phyloP scores from a whole-genome alignment of 768 basidiomycete genomes.

The Mycena kentingensis region DNA sequence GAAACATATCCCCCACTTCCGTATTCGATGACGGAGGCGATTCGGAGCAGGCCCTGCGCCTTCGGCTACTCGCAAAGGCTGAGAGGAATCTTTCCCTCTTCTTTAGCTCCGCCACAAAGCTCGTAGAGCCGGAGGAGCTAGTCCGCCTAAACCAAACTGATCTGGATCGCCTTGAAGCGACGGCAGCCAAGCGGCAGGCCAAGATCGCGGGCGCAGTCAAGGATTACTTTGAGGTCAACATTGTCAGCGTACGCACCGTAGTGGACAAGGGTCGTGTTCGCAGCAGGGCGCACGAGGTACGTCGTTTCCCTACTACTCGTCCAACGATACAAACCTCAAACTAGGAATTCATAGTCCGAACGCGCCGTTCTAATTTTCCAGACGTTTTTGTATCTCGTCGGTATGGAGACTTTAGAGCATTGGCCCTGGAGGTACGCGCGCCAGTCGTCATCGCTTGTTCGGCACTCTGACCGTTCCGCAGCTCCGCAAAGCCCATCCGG shows the following conservation, averaged over 20 bases:
- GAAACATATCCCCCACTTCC: slow-evolving; percentile 69
- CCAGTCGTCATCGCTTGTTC: neutral
- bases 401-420: slow-evolving; percentile 92
- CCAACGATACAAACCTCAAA: slow-evolving; percentile 10
- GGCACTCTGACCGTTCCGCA: slow-evolving; percentile 34
- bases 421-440: slow-evolving; percentile 72
- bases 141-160: slow-evolving; percentile 87
- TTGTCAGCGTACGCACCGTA: slow-evolving; percentile 84
- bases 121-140: slow-evolving; percentile 84
- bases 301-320: slow-evolving; percentile 7
- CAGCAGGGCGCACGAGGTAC: slow-evolving; percentile 86
- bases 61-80: slow-evolving; percentile 71
- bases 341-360: slow-evolving; percentile 95
- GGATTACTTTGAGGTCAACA: slow-evolving; percentile 84
- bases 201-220: slow-evolving; percentile 43
- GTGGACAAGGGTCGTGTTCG: slow-evolving; percentile 84
- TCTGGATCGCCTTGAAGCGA: slow-evolving; percentile 71
- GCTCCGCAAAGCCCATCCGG: slow-evolving; percentile 87
- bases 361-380: slow-evolving; percentile 65
- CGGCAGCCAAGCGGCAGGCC: slow-evolving; percentile 66
- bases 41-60: slow-evolving; percentile 58
- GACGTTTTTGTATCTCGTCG: slow-evolving; percentile 90
- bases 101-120: slow-evolving; percentile 77
- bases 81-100: slow-evolving; percentile 87
- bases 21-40: slow-evolving; percentile 57